Evolutionary conservation across 208 protist genomes (phyloP), one percentile per base, ranked within the genome.

Genomic region (Zelonia costaricensis): DNA sequence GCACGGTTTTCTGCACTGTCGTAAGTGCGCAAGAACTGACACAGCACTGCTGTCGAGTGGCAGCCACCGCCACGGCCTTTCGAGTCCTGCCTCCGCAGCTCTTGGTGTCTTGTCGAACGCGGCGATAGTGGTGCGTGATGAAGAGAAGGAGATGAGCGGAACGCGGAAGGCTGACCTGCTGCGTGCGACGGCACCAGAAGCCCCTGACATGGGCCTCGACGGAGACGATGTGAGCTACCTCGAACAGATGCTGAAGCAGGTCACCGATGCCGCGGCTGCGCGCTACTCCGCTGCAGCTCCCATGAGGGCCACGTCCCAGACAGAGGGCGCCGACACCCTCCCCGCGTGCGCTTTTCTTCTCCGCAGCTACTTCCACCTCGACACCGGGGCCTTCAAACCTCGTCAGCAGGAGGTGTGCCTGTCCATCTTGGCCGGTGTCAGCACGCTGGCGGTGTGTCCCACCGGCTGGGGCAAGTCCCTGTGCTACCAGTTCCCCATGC

Each of bases 381-480:
- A 64, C 20, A 62, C 48, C 0, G 90, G 87, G 0, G n/a, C 61
- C 28, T 96, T 97, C 45, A 82, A 91, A 25, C 65, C 67, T 0
- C 68, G 68, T n/a, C 93, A 97, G 69, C 76, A 90, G 57, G 86
- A 93, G 35, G 87, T 86, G 6, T 80, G 88, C 16, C 62, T 90
- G 13, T 80, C 78, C 5, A 63, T 93, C 13, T 61, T 97, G 22
- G 64, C 74, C 15, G 74, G 83, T 2, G 39, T 51, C n/a, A 79
- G 69, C 57, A 92, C 92, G n/a, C 87, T 99, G 22, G 84, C 92
- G 1, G 70, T 99, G 22, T 89, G 94, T 46, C 94, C 97, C 6
- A 98, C 97, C 1, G 97, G 97, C n/a, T 96, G 85, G 74, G 97
- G 97, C 3, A 99, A 99, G 67, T 98, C 91, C 2, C 81, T 99